phyloP scores from a whole-genome alignment of 208 protist genomes.

The Acanthamoeba royreba region DNA sequence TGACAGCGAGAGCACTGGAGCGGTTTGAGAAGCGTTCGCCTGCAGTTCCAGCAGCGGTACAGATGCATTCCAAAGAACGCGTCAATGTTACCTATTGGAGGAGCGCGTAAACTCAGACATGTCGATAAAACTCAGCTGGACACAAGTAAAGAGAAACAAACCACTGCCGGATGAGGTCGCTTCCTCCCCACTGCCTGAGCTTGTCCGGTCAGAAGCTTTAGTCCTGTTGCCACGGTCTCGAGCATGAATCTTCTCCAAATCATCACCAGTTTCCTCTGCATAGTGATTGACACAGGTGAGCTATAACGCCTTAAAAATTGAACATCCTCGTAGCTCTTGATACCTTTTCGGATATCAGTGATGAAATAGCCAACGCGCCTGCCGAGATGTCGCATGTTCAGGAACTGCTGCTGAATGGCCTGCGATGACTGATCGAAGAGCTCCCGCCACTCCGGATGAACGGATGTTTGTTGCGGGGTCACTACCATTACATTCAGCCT shows the following conservation, averaged over 20 bases:
- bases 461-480: neutral
- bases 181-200: neutral
- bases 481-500: conserved; percentile 27
- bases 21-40: neutral
- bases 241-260: conserved; percentile 7
- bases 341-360: conserved; percentile 8
- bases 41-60: conserved; percentile 26
- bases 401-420: neutral
- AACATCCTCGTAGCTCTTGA: neutral
- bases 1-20: conserved; percentile 45
- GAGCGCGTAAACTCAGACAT: neutral
- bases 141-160: neutral
- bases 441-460: neutral
- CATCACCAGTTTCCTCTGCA: neutral
- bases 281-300: neutral
- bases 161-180: neutral
- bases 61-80: conserved; percentile 38
- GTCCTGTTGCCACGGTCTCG: neutral
- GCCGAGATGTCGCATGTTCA: conserved; percentile 33
- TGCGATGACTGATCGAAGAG: conserved; percentile 1
- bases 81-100: neutral
- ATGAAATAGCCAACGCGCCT: conserved; percentile 46
- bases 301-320: neutral
- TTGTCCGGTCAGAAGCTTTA: neutral
- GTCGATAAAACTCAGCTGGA: neutral